A percentile compares a stretch with the other conserved stretches of the same genome.
These are phyloP conservation scores for Pseudozyma tsukubaensis DNA, from an alignment of 1,284 basidiomycete species.

Conservation along the genomic window DNA sequence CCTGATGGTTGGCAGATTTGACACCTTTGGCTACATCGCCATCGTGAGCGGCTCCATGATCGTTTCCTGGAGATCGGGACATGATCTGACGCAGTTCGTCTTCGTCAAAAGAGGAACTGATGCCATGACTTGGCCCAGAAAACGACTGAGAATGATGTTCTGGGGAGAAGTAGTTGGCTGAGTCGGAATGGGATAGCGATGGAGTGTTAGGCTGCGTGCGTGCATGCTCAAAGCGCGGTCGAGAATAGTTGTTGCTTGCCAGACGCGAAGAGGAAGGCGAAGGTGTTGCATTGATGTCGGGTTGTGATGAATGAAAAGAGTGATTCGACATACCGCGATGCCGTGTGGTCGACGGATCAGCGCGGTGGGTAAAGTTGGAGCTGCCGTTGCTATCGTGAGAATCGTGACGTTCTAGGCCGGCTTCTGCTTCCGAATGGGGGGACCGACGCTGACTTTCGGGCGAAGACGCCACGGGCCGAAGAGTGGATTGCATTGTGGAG, in stretches of 20 bases:
- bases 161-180: conserved; percentile 10
- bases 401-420: conserved; percentile 25
- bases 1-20: conserved; percentile 38
- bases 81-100: conserved; percentile 46
- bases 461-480: conserved; percentile 16
- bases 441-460: conserved; percentile 23
- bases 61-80: conserved; percentile 20
- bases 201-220: conserved; percentile 31
- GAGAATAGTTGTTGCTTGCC: conserved; percentile 17
- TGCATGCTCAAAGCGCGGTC: conserved; percentile 26
- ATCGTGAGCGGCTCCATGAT: conserved; percentile 2
- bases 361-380: conserved; percentile 42
- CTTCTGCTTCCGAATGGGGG: conserved; percentile 10
- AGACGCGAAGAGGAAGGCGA: conserved; percentile 26
- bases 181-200: conserved; percentile 7
- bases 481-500: conserved; percentile 22
- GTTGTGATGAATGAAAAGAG: conserved; percentile 32
- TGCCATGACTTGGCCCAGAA: conserved; percentile 24
- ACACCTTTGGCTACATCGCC: conserved; percentile 31
- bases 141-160: conserved; percentile 12
- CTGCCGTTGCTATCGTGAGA: conserved; percentile 44
- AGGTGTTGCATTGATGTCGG: conserved; percentile 23
- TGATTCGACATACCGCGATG: conserved; percentile 15
- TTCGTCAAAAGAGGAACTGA: conserved; percentile 42
- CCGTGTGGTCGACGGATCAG: conserved; percentile 13